A percentile compares a stretch with the other conserved stretches of the same genome.
Conservation (phyloP, 495 filamentous ascomycete species). For the Penicillium fimorum region DNA sequence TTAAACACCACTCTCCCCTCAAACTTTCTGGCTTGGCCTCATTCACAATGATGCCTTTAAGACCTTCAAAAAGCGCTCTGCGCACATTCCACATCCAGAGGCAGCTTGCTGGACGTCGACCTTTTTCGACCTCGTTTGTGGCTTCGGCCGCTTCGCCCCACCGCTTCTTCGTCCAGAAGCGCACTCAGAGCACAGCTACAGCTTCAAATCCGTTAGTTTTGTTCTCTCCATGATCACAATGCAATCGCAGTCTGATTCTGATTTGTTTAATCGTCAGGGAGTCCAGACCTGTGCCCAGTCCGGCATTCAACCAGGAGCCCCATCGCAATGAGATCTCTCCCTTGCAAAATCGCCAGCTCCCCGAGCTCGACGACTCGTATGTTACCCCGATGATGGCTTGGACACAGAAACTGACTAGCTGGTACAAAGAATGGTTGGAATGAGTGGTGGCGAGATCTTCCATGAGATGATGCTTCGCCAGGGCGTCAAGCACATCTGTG, state of each 20-base stretch:
- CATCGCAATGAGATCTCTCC: conserved; percentile 66
- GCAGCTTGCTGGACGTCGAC: conserved; percentile 36
- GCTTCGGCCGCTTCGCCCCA: conserved; percentile 46
- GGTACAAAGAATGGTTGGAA: conserved; percentile 76
- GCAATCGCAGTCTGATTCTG: neutral
- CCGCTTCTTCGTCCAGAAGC: conserved; percentile 46
- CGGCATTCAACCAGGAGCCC: conserved; percentile 66
- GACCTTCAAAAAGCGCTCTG: conserved; percentile 49
- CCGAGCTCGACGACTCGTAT: conserved; percentile 72
- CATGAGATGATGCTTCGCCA: conserved; percentile 98
- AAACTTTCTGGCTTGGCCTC: conserved; percentile 34
- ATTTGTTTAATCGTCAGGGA: conserved; percentile 25
- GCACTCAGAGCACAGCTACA: conserved; percentile 51
- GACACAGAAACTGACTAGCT: conserved; percentile 15
- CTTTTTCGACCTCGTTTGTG: conserved; percentile 43
- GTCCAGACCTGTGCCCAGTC: conserved; percentile 60
- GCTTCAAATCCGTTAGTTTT: conserved; percentile 45
- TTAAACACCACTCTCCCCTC: conserved; percentile 16
- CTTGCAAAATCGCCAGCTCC: conserved; percentile 56
- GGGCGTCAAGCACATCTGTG: conserved; percentile 87
- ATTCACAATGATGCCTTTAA: conserved; percentile 50
- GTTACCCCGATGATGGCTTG: conserved; percentile 15
- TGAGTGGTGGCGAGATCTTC: conserved; percentile 95
- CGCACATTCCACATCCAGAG: conserved; percentile 45
- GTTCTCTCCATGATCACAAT: neutral